Conservation (phyloP, 2,329 filamentous ascomycete species). For the Aspergillus udagawae region DNA sequence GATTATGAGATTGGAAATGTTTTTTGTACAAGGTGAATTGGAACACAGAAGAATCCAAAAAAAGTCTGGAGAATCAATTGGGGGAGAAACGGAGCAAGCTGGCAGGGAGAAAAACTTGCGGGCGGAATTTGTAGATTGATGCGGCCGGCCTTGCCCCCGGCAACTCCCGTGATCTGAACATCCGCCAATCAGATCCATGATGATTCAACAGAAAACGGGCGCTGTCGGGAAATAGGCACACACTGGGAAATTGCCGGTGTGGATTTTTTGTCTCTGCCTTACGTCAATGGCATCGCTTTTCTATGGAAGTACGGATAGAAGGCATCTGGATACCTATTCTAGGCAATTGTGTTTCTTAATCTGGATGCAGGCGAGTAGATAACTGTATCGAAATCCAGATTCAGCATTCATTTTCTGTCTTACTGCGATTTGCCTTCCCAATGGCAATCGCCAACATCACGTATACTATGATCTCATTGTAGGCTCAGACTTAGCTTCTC, state of each 20-base stretch:
- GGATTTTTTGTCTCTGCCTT: conserved; percentile 4
- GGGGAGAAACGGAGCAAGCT: conserved; percentile 10
- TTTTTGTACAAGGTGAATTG: conserved; percentile 25
- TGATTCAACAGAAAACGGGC: conserved; percentile 35
- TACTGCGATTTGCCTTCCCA: background rate
- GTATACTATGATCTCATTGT: conserved; percentile 4
- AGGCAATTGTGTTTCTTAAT: too few species aligned
- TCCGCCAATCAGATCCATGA: conserved; percentile 31
- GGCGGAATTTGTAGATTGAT: conserved; percentile 31
- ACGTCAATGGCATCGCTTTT: background rate
- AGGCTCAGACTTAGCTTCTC: background rate
- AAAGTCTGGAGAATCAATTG: conserved; percentile 15
- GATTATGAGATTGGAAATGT: conserved; percentile 17
- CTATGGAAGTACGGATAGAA: background rate
- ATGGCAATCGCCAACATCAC: background rate
- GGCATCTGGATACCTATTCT: too few species aligned
- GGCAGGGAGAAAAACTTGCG: conserved; percentile 29
- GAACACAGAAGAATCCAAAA: conserved; percentile 16
- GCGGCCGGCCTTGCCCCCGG: conserved; percentile 24
- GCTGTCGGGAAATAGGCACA: conserved; percentile 24
- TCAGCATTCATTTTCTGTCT: background rate
- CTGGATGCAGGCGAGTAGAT: too few species aligned
- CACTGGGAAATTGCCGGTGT: conserved; percentile 6
- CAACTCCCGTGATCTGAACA: conserved; percentile 30
- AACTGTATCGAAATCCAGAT: background rate